Base-by-base conservation (phyloP, 371 early-diverging fungal genomes). In the Rhizopus delemar region DNA sequence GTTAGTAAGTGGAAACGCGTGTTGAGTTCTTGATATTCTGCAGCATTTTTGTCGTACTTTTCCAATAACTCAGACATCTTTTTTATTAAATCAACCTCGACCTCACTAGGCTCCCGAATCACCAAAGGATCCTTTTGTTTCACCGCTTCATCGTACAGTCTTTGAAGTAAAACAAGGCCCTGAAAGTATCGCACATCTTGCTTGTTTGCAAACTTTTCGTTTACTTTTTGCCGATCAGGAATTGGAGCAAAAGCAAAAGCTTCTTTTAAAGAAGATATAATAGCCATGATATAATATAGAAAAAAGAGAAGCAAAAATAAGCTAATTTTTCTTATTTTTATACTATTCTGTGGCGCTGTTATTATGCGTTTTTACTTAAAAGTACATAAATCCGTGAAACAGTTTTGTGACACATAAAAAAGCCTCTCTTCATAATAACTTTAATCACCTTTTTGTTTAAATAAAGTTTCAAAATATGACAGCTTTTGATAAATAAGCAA, bases 131-230 rank as follows among this genome's bases (percentile, higher is more conserved):
- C 63, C 5, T 36, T 35, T 22, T 53, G 35, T 35, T 55, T 46
- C 52, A 51, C 60, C 13, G 69, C 41, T 35, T 57, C 32, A 12
- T 53, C 51, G 28, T 62, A 51, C 3, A 79, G 53, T 15, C 66
- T 63, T 48, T 76, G 76, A 13, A 79, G 63, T 8, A 76, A 29
- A 22, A 76, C 41, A 3, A 79, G 70, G 5, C 76, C 74, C 7
- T 58, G 56, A 50, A 72, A 79, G 15, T 76, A 76, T 11, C 49
- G 63, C 35, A 67, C 69, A 29, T 79, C 76, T n/a, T 65, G 53
- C 0, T 74, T 43, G 5, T 15, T 15, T 6, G 11, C 6, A n/a
- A n/a, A 43, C n/a, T 6, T n/a, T 43, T 43, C 15, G 2, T 13
- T 13, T 3, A 60, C 53, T 15, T 22, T 38, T 41, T 64, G 54